Conservation (phyloP, 78 protist genomes). For the Pigoraptor vietnamica region DNA sequence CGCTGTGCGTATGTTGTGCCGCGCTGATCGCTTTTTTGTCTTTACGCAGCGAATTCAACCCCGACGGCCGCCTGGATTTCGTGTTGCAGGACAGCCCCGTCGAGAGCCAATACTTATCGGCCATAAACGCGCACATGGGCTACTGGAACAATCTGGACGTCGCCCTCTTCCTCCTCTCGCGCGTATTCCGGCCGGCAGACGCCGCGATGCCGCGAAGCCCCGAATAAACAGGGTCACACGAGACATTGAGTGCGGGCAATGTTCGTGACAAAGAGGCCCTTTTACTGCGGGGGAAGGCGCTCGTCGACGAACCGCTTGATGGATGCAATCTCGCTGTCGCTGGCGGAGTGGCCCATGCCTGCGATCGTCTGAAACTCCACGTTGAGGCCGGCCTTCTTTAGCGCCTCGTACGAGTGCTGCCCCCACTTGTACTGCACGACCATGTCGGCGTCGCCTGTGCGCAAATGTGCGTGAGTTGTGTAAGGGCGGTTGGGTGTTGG, state of each 20-base stretch:
- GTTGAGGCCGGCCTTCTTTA: neutral
- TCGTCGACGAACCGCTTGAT: neutral
- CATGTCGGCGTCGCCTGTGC: neutral
- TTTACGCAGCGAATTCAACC: neutral
- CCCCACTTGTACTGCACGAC: neutral
- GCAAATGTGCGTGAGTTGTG: no score
- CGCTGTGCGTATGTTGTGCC: neutral
- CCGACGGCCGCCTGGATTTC: slow-evolving; percentile 2
- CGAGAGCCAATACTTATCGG: slow-evolving; percentile 13
- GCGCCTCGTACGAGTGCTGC: neutral
- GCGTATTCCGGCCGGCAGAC: no score
- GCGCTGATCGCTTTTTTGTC: neutral
- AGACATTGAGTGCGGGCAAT: no score
- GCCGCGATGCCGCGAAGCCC: no score
- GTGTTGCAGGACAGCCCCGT: neutral
- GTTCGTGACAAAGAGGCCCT: no score
- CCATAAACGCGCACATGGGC: neutral
- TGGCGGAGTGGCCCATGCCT: neutral
- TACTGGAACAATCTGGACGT: slow-evolving; percentile 7
- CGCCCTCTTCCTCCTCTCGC: neutral
- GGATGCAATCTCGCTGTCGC: neutral
- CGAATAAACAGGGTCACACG: no score
- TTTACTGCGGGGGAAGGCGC: neutral
- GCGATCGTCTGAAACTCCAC: neutral
- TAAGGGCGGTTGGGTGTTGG: no score